A percentile compares a stretch with the other conserved stretches of the same genome.
Conservation (phyloP, 352 stramenopile genomes). For the Phytophthora brassicae region DNA sequence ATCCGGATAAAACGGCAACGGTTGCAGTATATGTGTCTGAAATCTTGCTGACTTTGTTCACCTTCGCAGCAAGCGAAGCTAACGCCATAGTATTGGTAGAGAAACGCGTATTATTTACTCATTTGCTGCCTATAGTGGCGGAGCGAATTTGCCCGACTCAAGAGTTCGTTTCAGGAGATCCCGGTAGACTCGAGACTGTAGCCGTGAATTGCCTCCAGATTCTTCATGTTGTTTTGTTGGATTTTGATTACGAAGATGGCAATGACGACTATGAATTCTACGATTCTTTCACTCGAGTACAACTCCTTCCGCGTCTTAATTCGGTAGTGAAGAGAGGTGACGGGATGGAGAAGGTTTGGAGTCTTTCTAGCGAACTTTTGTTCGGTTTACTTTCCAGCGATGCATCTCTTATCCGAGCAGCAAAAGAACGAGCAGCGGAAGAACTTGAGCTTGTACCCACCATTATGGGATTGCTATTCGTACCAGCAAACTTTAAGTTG, state of each 20-base stretch:
- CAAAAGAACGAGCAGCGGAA: conserved; percentile 19
- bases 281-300: conserved; percentile 40
- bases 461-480: conserved; percentile 36
- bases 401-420: conserved; percentile 26
- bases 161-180: neutral
- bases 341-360: conserved; percentile 51
- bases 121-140: conserved; percentile 55
- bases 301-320: conserved; percentile 51
- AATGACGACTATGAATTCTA: conserved; percentile 25
- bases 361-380: conserved; percentile 50
- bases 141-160: conserved; percentile 21
- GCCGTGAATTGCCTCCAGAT: conserved; percentile 52
- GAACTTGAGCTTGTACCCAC: conserved; percentile 23
- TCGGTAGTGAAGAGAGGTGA: conserved; percentile 17
- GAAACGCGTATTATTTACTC: conserved; percentile 41
- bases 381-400: conserved; percentile 45
- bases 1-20: conserved; percentile 12
- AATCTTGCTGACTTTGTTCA: conserved; percentile 53
- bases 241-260: conserved; percentile 39
- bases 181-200: conserved; percentile 16
- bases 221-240: conserved; percentile 50
- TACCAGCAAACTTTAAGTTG: conserved; percentile 30
- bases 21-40: conserved; percentile 42
- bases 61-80: conserved; percentile 38
- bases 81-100: conserved; percentile 48